Conservation (phyloP, 108 stramenopile species). For the Nitzschia inconspicua region DNA sequence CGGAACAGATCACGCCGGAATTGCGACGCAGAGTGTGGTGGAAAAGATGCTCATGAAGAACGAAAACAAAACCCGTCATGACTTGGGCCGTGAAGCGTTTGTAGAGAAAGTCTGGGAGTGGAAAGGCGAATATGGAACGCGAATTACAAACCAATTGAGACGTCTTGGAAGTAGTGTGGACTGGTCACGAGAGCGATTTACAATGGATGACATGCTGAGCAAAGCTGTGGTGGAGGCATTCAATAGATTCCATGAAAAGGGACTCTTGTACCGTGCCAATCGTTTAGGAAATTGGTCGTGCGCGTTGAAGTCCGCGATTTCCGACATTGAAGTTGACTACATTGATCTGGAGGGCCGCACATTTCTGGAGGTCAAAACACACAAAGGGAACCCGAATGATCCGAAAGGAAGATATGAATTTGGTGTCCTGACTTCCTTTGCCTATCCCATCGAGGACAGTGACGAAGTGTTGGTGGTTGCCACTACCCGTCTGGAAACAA, state of each 20-base stretch:
- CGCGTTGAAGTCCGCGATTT: constrained; percentile 96
- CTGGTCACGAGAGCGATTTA: constrained; percentile 97
- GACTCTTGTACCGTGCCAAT: constrained; percentile 92
- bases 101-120: constrained; percentile 98
- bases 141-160: constrained; percentile 91
- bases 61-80: constrained; percentile 87
- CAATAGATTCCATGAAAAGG: constrained; percentile 92
- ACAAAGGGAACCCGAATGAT: constrained; percentile 89
- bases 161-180: constrained; percentile 90
- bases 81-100: constrained; percentile 95
- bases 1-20: constrained; percentile 99
- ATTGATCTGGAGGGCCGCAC: constrained; percentile 93
- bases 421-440: constrained; percentile 94
- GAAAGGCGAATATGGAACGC: constrained; percentile 94
- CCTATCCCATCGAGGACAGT: constrained; percentile 91
- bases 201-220: constrained; percentile 97
- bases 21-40: constrained; percentile 99
- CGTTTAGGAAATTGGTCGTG: constrained; percentile 98
- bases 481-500: constrained; percentile 99
- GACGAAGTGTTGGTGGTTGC: constrained; percentile 96
- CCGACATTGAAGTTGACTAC: constrained; percentile 98
- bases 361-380: constrained; percentile 91
- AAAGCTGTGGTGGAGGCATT: constrained; percentile 92
- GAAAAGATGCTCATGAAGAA: constrained; percentile 98
- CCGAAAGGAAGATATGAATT: constrained; percentile 96